These are phyloP conservation scores for Rhizomucor miehei DNA, from an alignment of 371 early-diverging fungal species.

Conservation along the genomic window DNA sequence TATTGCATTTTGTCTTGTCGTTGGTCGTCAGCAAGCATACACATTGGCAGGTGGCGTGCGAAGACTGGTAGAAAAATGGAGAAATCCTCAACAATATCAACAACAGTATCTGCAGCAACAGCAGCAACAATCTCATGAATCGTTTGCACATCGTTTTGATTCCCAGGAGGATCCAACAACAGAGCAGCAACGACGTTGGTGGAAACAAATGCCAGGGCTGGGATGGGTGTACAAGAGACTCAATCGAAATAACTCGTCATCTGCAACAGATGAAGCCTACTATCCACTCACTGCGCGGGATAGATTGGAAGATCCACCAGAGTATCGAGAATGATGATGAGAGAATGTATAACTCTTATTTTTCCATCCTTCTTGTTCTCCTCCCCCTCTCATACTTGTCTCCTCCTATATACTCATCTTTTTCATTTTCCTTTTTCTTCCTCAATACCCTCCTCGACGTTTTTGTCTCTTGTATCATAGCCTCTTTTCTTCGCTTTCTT, in stretches of 20 bases:
- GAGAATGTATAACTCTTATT: not conserved
- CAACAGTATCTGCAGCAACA: not conserved
- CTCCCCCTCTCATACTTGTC: not conserved
- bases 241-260: constrained; percentile 8
- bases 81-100: constrained; percentile 16
- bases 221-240: constrained; percentile 33
- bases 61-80: constrained; percentile 31
- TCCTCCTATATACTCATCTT: not conserved
- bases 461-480: not conserved
- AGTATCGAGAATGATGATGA: constrained; percentile 24
- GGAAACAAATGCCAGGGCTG: constrained; percentile 35
- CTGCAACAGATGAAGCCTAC: constrained; percentile 20
- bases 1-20: constrained; percentile 21
- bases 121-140: not conserved
- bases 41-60: constrained; percentile 19
- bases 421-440: no score
- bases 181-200: constrained; percentile 18
- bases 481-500: not conserved
- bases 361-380: not conserved
- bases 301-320: constrained; percentile 33
- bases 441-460: no score
- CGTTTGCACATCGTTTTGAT: not conserved
- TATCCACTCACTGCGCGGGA: constrained; percentile 26
- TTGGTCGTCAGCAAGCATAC: constrained; percentile 33
- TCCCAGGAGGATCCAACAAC: not conserved